Evolutionary conservation across 192 early-diverging fungal genomes (phyloP).

Genomic region (Backusella tuberculispora): DNA sequence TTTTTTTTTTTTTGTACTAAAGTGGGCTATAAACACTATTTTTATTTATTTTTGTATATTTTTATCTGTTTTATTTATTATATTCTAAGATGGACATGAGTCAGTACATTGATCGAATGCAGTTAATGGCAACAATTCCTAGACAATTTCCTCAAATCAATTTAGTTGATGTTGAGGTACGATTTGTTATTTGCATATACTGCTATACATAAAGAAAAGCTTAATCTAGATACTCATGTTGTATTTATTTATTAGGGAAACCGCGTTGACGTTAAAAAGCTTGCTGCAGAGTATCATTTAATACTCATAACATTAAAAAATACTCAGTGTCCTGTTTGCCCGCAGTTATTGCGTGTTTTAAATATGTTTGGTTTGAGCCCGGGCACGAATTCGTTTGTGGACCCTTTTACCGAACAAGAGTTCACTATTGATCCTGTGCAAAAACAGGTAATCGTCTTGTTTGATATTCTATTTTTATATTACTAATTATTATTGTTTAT

Average conservation of each 20-base stretch:
- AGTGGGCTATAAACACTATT: background rate
- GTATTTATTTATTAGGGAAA: conserved; percentile 26
- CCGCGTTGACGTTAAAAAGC: conserved; percentile 22
- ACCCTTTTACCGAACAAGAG: conserved; percentile 35
- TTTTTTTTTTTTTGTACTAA: conserved; percentile 7
- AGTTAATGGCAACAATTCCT: conserved; percentile 39
- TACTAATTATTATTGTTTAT: conserved; percentile 11
- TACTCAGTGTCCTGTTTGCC: conserved; percentile 33
- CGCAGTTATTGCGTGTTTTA: conserved; percentile 34
- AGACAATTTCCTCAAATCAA: conserved; percentile 26
- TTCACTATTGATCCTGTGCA: conserved; percentile 24
- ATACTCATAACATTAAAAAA: conserved; percentile 38
- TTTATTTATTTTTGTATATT: background rate
- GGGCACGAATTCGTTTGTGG: conserved; percentile 17
- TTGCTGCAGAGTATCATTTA: conserved; percentile 35
- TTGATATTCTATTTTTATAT: conserved; percentile 7
- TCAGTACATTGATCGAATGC: conserved; percentile 28
- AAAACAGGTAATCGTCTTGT: conserved; percentile 28
- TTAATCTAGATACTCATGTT: background rate
- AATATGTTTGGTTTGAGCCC: conserved; percentile 39
- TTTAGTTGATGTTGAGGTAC: conserved; percentile 35
- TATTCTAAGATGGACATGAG: background rate
- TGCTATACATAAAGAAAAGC: background rate
- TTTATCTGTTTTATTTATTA: background rate
- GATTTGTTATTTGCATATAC: background rate